Conservation (phyloP, 768 basidiomycete species). For the Grammothele lineata region DNA sequence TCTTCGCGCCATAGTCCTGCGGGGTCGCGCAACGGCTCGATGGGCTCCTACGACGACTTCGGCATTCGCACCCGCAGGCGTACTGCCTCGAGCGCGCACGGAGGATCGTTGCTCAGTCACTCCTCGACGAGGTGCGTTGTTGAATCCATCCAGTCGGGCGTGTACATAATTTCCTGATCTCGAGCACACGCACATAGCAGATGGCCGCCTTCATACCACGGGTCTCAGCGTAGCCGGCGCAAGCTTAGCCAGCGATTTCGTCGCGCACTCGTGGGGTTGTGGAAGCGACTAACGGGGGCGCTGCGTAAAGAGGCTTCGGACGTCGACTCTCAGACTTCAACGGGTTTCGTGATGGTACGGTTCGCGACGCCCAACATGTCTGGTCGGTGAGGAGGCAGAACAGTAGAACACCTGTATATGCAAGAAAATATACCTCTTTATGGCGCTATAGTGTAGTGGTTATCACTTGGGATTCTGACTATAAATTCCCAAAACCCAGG, state of each 20-base stretch:
- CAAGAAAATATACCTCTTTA: neutral
- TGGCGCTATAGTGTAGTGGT: slow-evolving; percentile 16
- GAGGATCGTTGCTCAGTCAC: neutral
- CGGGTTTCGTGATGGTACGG: slow-evolving; percentile 8
- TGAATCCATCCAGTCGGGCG: no score
- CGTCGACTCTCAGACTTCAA: neutral
- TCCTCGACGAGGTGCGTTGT: no score
- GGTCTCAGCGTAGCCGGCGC: neutral
- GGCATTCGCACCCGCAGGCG: no score
- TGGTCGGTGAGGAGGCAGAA: neutral
- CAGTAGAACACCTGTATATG: neutral
- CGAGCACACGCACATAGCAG: no score
- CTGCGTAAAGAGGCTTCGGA: neutral
- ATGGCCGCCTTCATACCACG: no score
- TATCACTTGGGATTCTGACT: slow-evolving; percentile 17
- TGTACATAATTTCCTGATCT: no score
- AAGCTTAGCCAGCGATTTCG: neutral
- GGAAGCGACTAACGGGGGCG: slow-evolving; percentile 1
- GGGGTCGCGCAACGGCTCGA: no score
- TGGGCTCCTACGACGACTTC: no score
- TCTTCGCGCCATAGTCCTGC: no score
- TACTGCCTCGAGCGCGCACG: no score
- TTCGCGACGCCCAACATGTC: neutral
- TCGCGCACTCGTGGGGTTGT: neutral
- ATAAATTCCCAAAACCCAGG: slow-evolving; percentile 15